Evolutionary conservation across 2,329 filamentous ascomycete genomes (phyloP).

Genomic region (Colletotrichum siamense): DNA sequence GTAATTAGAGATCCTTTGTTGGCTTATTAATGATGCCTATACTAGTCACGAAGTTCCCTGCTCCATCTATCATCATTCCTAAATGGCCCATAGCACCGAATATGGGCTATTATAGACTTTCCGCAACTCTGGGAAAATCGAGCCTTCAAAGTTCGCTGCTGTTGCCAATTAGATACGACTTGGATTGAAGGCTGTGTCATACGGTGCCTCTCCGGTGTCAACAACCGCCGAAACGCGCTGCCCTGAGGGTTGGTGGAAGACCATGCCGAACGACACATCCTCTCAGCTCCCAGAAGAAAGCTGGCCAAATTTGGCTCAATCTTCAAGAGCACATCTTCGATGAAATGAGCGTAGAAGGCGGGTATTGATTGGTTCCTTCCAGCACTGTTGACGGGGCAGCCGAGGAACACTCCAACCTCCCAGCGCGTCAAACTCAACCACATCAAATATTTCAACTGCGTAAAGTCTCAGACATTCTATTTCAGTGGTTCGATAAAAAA

Average conservation of each 20-base stretch:
- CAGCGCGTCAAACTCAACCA: background rate
- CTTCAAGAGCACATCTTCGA: fast-evolving
- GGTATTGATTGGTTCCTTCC: background rate
- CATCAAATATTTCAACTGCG: fast-evolving
- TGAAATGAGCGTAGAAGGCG: fast-evolving
- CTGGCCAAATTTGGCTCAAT: fast-evolving
- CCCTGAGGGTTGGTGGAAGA: fast-evolving
- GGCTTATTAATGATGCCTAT: too few relatives aligned
- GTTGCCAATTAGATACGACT: fast-evolving
- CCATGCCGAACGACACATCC: fast-evolving
- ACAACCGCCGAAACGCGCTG: background rate
- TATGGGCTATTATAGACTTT: background rate
- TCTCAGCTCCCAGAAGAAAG: fast-evolving
- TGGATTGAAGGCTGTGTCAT: background rate
- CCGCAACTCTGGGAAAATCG: background rate
- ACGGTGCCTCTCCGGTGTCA: fast-evolving
- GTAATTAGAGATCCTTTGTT: too few relatives aligned
- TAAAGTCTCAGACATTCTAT: background rate
- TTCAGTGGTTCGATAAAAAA: background rate
- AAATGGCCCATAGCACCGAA: background rate
- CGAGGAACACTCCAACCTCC: background rate
- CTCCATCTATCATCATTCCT: fast-evolving
- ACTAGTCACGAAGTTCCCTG: background rate
- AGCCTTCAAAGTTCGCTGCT: background rate
- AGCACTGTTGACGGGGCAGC: fast-evolving